These are phyloP conservation scores for Pseudotulostoma volvatum DNA, from an alignment of 495 filamentous ascomycete genomes.

Conservation along the genomic window DNA sequence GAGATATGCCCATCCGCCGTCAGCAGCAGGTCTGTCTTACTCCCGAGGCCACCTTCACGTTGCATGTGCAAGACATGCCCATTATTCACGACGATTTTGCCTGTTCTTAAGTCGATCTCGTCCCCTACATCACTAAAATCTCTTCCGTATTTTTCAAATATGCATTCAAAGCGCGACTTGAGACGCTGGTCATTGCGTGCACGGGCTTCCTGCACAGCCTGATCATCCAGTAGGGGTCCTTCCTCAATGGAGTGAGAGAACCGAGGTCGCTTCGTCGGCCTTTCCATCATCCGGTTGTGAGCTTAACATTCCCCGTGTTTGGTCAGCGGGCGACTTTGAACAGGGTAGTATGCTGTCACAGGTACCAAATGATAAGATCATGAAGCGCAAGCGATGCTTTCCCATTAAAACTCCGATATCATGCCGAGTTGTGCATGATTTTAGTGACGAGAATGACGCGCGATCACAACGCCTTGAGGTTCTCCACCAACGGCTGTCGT, in stretches of 20 bases:
- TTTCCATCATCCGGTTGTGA: too few species aligned
- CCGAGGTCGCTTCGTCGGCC: conserved; percentile 39
- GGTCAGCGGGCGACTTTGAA: too few species aligned
- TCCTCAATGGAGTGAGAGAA: conserved; percentile 28
- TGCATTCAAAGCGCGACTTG: conserved; percentile 66
- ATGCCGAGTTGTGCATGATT: too few species aligned
- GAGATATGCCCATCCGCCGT: conserved; percentile 10
- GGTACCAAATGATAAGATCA: background rate
- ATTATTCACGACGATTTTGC: conserved; percentile 70
- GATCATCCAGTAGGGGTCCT: conserved; percentile 17
- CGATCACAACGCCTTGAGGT: too few species aligned
- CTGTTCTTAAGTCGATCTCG: conserved; percentile 63
- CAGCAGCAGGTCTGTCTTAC: conserved; percentile 1
- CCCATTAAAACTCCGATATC: too few species aligned
- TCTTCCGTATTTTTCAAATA: conserved; percentile 74
- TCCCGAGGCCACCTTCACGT: conserved; percentile 32
- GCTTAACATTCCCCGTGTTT: too few species aligned
- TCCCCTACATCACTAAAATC: conserved; percentile 71
- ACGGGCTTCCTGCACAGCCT: conserved; percentile 39
- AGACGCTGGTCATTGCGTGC: conserved; percentile 46
- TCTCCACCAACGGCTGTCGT: too few species aligned
- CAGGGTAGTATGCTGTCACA: too few species aligned
- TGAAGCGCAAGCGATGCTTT: background rate
- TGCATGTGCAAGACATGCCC: conserved; percentile 54
- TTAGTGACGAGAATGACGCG: too few species aligned